Evolutionary conservation across 2,329 filamentous ascomycete genomes (phyloP), one percentile per base, ranked within the genome.

Genomic region (Aspergillus sojae): DNA sequence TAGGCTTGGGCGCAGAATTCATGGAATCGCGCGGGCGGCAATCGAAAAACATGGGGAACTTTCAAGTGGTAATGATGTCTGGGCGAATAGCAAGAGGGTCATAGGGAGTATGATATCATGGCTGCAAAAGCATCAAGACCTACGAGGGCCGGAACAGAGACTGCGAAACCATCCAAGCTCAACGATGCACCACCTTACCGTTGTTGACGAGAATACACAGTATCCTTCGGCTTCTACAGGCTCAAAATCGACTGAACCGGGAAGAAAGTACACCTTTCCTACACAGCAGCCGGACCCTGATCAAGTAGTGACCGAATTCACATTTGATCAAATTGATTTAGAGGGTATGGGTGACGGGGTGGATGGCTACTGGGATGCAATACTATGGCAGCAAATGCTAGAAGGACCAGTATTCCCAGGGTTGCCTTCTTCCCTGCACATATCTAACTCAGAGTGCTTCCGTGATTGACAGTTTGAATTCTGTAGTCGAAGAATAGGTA

Each of bases 11-110:
- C 14, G 26, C 6, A 52, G 62, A 14, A 30, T 62, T 11, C 57
- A 52, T 4, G 48, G 55, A 4, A 39, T 52, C 10, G 57, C 48
- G 10, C 43, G 56, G 14, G 57, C 57, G 7, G 55, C 43, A 2
- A 55, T 62, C 46, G 52, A 32, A 19, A 41, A 50, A 26, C 45
- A 56, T 14, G 61, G 41, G 14, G 14, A 28, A 2, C 45, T 63
- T 11, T 63, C 61, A 11, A 19, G 45, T n/a, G 57, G 61, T 1
- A 52, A 60, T 3, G 61, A 63, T 45, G n/a, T 63, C 12, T 63
- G 61, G 61, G 43, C 52, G 10, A 60, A 50, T 21, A 60, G 45
- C 43, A 41, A 41, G 39, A 41, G 16, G 39, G 39, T 41, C 3
- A 41, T 41, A 41, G 16, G 39, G 1, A 41, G 39, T 9, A 41